Evolutionary conservation across 805 yeast genomes (phyloP), one percentile per base, ranked within the genome.

Genomic region (Tetrapisispora pingtungensis): DNA sequence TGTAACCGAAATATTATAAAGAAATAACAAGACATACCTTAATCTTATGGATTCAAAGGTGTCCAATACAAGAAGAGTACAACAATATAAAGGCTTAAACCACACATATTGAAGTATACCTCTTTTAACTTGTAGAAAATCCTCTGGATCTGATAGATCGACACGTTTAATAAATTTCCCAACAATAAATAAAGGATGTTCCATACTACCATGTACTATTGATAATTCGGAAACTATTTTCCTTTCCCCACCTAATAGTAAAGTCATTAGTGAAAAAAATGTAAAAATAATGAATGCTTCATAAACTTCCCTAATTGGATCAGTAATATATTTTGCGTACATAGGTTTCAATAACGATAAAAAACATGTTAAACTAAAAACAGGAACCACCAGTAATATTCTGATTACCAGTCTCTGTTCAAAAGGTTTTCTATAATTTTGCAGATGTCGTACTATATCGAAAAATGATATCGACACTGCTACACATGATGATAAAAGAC

Each of bases 271-370:
- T 28, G 90, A 75, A 68, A 85, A 90, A 61, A 93, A 93, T 1
- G 96, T 87, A 63, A 93, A 93, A 30, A 93, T 84, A 30, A 89
- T 96, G 65, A 93, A 86, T 0, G 97, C 97, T 63, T 93, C 98
- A 63, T 93, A 93, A 1, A 90, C 77, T 59, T 93, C 98, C 37
- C 93, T 70, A 0, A 84, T 55, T 0, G 96, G 95, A 52, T 84
- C 93, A 3, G 87, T 33, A 40, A 52, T 45, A 69, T 68, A 44
- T 61, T 66, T 40, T 71, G 77, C 27, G 67, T 48, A 4, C 52
- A 52, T n/a, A 70, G 77, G 60, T 70, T 66, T 15, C 68, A 65
- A 18, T 81, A 69, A 47, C 53, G 78, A 72, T 3, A 74, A 53
- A 55, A 75, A 83, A 57, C 95, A 83, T 10, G 87, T 72, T 0